Evolutionary conservation across 2,329 filamentous ascomycete genomes (phyloP).

Genomic region (Fusarium vanettenii): DNA sequence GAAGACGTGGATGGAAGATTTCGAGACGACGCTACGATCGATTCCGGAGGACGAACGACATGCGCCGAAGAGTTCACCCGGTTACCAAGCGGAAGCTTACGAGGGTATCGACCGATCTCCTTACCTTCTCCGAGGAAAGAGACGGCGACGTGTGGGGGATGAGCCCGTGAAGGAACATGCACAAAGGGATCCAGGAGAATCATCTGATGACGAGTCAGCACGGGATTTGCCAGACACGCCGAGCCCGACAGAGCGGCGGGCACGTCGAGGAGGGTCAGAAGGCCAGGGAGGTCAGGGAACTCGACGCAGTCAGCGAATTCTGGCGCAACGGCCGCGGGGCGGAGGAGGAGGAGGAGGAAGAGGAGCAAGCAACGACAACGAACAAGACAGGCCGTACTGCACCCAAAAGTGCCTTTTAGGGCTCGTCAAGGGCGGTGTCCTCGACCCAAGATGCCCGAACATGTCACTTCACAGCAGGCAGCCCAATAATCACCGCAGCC

Average conservation of each 20-base stretch:
- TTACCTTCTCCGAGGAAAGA: neutral
- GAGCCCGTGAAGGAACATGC: neutral
- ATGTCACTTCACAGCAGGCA: neutral
- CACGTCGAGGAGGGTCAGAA: neutral
- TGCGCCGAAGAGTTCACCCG: neutral
- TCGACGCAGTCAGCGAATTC: neutral
- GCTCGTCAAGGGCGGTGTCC: neutral
- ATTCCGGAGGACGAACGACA: neutral
- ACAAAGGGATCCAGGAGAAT: neutral
- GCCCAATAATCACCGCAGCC: neutral
- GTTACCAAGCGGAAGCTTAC: neutral
- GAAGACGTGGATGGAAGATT: neutral
- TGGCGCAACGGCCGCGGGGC: neutral
- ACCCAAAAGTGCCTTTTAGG: neutral
- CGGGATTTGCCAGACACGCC: too few relatives aligned
- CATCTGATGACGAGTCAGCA: too few relatives aligned
- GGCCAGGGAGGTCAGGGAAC: neutral
- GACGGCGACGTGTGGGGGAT: neutral
- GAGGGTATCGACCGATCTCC: neutral
- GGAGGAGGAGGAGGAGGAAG: neutral
- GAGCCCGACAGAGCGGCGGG: too few relatives aligned
- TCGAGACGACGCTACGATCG: neutral
- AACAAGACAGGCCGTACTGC: neutral
- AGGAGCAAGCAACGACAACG: neutral
- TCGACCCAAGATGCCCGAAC: neutral